A percentile compares a stretch with the other conserved stretches of the same genome.
phyloP scores from a whole-genome alignment of 2,329 filamentous ascomycete species.

The Drechmeria coniospora region DNA sequence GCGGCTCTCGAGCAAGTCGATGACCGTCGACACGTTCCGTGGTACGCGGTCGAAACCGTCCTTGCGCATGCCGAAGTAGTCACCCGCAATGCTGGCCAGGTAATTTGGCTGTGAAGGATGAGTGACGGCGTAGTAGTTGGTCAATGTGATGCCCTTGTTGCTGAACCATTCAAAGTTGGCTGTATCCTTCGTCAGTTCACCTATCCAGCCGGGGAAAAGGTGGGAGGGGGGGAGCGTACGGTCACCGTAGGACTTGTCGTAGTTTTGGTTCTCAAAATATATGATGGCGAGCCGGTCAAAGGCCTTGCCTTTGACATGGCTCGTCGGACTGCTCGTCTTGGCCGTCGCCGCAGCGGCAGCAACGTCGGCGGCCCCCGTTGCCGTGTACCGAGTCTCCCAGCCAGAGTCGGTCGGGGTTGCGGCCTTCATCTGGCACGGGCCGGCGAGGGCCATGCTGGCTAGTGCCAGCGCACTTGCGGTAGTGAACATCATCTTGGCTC shows the following conservation, averaged over 20 bases:
- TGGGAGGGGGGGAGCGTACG: slow-evolving; percentile 21
- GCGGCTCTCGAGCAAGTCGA: slow-evolving; percentile 52
- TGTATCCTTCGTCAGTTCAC: slow-evolving; percentile 1
- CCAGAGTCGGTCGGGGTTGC: slow-evolving; percentile 7
- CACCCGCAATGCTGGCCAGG: slow-evolving; percentile 49
- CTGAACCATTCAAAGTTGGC: slow-evolving; percentile 14
- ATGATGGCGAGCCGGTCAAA: slow-evolving; percentile 60
- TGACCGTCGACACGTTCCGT: slow-evolving; percentile 47
- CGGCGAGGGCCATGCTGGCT: slow-evolving; percentile 11
- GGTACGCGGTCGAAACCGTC: slow-evolving; percentile 46
- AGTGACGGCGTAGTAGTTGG: slow-evolving; percentile 41
- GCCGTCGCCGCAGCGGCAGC: slow-evolving; percentile 43
- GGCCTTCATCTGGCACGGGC: slow-evolving; percentile 2
- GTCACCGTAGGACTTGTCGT: slow-evolving; percentile 46
- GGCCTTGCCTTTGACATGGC: slow-evolving; percentile 50
- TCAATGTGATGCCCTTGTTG: slow-evolving; percentile 15
- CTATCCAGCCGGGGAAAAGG: not conserved
- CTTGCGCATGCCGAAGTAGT: slow-evolving; percentile 59
- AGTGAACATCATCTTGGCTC: slow-evolving; percentile 7
- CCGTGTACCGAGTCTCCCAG: slow-evolving; percentile 30
- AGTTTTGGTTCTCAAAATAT: slow-evolving; percentile 68
- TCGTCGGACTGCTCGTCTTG: slow-evolving; percentile 42
- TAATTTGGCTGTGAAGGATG: slow-evolving; percentile 70
- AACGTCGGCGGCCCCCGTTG: slow-evolving; percentile 34
- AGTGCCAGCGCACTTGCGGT: slow-evolving; percentile 10